These are phyloP conservation scores for Crithidia bombi DNA, from an alignment of 208 protist species.

Conservation along the genomic window DNA sequence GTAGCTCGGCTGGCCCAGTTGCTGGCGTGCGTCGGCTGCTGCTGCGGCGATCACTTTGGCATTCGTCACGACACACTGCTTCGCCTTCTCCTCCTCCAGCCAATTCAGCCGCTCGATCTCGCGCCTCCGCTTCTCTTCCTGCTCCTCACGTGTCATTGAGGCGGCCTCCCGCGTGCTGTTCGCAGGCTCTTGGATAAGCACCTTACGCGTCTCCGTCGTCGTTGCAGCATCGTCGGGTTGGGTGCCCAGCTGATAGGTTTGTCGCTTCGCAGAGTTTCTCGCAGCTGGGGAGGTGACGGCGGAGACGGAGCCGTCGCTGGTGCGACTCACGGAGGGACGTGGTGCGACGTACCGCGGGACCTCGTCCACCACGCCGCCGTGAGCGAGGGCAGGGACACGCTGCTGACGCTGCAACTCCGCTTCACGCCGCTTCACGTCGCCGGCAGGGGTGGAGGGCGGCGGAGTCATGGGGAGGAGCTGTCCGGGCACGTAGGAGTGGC, in stretches of 20 bases:
- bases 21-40: slow-evolving; percentile 33
- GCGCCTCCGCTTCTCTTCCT: slow-evolving; percentile 11
- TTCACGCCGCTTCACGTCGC: neutral
- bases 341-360: slow-evolving; percentile 15
- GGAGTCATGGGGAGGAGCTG: neutral
- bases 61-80: slow-evolving; percentile 10
- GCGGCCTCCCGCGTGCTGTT: neutral
- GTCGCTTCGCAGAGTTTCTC: too few relatives aligned
- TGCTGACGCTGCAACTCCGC: slow-evolving; percentile 18
- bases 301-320: neutral
- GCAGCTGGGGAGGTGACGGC: neutral
- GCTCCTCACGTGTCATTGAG: slow-evolving; percentile 10
- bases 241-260: neutral
- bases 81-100: slow-evolving; percentile 5
- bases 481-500: neutral
- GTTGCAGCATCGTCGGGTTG: neutral
- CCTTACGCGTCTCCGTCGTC: neutral
- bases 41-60: slow-evolving; percentile 23
- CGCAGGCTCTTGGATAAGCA: neutral
- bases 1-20: slow-evolving; percentile 36
- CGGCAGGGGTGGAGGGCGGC: neutral
- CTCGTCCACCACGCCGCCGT: neutral
- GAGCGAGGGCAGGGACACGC: neutral
- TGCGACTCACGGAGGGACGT: slow-evolving; percentile 8
- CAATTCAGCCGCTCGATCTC: slow-evolving; percentile 13